These are phyloP conservation scores for Polytolypa hystricis DNA, from an alignment of 2,329 filamentous ascomycete genomes.

Conservation along the genomic window DNA sequence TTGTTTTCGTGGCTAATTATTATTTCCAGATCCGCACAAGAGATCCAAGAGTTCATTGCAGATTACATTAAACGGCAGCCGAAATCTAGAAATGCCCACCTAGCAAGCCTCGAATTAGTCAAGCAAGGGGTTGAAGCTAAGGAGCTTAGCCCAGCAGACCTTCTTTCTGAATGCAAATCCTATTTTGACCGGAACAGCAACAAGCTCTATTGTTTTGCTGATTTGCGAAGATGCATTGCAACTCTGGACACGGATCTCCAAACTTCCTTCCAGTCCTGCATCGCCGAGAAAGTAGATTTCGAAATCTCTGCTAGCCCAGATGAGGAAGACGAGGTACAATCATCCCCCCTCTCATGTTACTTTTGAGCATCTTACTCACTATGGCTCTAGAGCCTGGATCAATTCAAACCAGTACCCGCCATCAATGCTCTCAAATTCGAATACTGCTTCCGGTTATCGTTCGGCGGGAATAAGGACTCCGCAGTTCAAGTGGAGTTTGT, in stretches of 20 bases:
- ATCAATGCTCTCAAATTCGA: constrained; percentile 36
- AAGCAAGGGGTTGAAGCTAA: constrained; percentile 18
- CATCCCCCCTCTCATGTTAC: too few species aligned
- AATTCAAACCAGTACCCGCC: constrained; percentile 20
- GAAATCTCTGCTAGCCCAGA: neutral
- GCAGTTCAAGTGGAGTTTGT: constrained; percentile 26
- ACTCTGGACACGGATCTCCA: constrained; percentile 19
- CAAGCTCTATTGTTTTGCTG: constrained; percentile 37
- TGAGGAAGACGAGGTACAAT: constrained; percentile 12
- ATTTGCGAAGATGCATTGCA: constrained; percentile 27
- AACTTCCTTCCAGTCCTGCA: constrained; percentile 17
- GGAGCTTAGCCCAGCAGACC: constrained; percentile 18
- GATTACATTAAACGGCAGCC: constrained; percentile 23
- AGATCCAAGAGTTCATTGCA: constrained; percentile 24
- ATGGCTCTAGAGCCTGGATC: constrained; percentile 13
- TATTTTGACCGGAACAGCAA: constrained; percentile 32
- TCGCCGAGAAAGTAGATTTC: constrained; percentile 10
- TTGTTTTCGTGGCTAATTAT: constrained; percentile 8
- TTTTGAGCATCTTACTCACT: too few species aligned
- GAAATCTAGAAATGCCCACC: constrained; percentile 32
- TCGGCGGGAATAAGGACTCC: constrained; percentile 17
- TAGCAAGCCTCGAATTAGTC: constrained; percentile 26
- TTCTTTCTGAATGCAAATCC: constrained; percentile 27
- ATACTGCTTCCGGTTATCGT: constrained; percentile 30
- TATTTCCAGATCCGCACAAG: constrained; percentile 19